Evolutionary conservation across 371 early-diverging fungal species (phyloP), one percentile per base, ranked within the genome.

Genomic region (Mortierella sp.): DNA sequence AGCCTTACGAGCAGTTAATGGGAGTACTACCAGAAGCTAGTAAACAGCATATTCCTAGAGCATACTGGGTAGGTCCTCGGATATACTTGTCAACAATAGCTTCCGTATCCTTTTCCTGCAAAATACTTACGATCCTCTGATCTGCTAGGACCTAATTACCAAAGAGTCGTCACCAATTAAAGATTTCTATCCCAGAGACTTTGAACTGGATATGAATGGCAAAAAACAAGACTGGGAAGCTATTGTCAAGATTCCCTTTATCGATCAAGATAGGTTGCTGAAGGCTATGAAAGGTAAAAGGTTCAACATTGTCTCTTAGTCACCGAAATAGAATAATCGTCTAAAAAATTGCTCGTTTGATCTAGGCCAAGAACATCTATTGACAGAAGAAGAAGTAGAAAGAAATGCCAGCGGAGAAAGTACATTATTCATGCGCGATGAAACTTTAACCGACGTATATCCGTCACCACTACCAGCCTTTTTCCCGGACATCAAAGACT

Each of bases 151-250:
- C 52, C 86, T 99, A 63, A 97, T 98, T 93, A 90, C 92, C 2
- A 92, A 97, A 65, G 85, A 90, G 19, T 77, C 90, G 13, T 95
- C 96, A 15, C 93, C 94, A 1, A 97, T 99, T 66, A 90, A 91
- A 69, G 97, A 99, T 67, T 94, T 97, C 81, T 99, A 97, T 86
- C 99, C 99, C 33, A 84, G 78, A 19, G 89, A 94, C 48, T 97
- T 99, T 83, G 90, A 93, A 1, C 86, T 95, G 55, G 99, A 99
- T 81, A 88, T 97, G 92, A 99, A 99, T 84, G 99, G 99, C 65
- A 99, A 99, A 86, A 96, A 97, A 83, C 93, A 95, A 84, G 91
- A 95, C 4, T 99, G 99, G 99, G 98, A 99, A 85, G 98, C 97
- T 8, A 94, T 99, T 36, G 97, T 96, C 19, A 88, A 94, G 69